These are phyloP conservation scores for Sugiyamaella smithiae DNA, from an alignment of 805 yeast species.

Conservation along the genomic window DNA sequence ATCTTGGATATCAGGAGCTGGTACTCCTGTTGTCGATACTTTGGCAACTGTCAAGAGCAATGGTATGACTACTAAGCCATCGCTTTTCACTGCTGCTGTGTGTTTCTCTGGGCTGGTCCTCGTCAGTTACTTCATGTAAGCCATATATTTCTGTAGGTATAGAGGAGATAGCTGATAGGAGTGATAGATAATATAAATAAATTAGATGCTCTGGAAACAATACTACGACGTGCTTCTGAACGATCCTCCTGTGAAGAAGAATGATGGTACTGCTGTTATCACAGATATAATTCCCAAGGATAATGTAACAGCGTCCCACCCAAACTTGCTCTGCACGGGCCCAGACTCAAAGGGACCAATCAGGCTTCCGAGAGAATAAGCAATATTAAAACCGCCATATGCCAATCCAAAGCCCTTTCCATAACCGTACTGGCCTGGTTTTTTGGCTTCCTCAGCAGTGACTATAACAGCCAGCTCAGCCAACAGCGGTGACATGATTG, in stretches of 20 bases:
- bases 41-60: background rate
- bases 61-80: too few species aligned
- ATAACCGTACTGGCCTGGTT: constrained; percentile 32
- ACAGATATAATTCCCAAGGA: constrained; percentile 24
- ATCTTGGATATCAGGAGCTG: constrained; percentile 1
- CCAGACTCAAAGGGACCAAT: constrained; percentile 36
- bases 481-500: constrained; percentile 29
- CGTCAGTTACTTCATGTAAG: too few species aligned
- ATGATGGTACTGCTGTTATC: constrained; percentile 25
- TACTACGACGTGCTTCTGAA: too few species aligned
- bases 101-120: too few species aligned
- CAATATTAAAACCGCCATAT: constrained; percentile 34
- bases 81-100: too few species aligned
- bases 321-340: constrained; percentile 21
- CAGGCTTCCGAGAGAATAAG: constrained; percentile 33
- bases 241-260: constrained; percentile 31
- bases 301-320: constrained; percentile 27
- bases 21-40: background rate
- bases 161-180: too few species aligned
- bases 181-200: too few species aligned
- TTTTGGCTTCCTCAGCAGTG: constrained; percentile 22
- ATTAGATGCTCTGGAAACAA: too few species aligned
- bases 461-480: constrained; percentile 30
- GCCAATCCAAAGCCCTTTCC: constrained; percentile 36
- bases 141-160: too few species aligned